A percentile compares a stretch with the other conserved stretches of the same genome.
Conservation (phyloP, 2,329 filamentous ascomycete genomes). For the Xylariomycetidae sp. region DNA sequence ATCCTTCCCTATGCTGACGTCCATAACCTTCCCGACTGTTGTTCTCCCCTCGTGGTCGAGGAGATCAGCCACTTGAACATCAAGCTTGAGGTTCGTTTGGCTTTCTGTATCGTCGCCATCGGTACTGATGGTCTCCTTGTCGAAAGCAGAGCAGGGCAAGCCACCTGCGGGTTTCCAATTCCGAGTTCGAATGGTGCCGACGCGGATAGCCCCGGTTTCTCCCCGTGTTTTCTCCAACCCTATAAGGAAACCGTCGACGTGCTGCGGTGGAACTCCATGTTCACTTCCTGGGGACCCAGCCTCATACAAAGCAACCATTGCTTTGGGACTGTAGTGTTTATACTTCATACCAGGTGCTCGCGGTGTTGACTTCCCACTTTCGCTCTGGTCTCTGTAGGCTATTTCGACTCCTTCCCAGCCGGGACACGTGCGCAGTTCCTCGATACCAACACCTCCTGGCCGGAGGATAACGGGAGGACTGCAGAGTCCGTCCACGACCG, state of each 20-base stretch:
- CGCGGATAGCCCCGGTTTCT: conserved; percentile 14
- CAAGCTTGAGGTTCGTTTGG: conserved; percentile 23
- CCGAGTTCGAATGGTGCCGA: conserved; percentile 52
- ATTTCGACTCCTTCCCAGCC: conserved; percentile 78
- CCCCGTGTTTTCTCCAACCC: conserved; percentile 6
- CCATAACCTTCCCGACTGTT: conserved; percentile 45
- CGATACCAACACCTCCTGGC: conserved; percentile 81
- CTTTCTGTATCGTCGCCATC: conserved; percentile 12
- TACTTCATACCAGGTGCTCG: conserved; percentile 98
- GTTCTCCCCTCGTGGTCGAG: conserved; percentile 24
- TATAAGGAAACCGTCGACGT: conserved; percentile 22
- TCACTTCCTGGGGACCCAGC: conserved; percentile 31
- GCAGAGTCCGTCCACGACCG: conserved; percentile 86
- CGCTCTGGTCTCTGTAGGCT: conserved; percentile 72
- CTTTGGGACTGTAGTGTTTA: conserved; percentile 91
- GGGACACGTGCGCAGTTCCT: conserved; percentile 63
- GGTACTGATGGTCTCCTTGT: conserved; percentile 21
- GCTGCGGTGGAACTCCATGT: conserved; percentile 30
- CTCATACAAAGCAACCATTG: conserved; percentile 79
- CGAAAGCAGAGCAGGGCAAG: conserved; percentile 28
- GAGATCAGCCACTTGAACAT: conserved; percentile 37
- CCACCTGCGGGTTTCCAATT: conserved; percentile 43
- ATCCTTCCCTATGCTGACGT: conserved; percentile 66
- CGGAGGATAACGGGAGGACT: conserved; percentile 74
- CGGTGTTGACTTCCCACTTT: conserved; percentile 60